Conservation (phyloP, 768 basidiomycete species). For the Hericium rajendrae region DNA sequence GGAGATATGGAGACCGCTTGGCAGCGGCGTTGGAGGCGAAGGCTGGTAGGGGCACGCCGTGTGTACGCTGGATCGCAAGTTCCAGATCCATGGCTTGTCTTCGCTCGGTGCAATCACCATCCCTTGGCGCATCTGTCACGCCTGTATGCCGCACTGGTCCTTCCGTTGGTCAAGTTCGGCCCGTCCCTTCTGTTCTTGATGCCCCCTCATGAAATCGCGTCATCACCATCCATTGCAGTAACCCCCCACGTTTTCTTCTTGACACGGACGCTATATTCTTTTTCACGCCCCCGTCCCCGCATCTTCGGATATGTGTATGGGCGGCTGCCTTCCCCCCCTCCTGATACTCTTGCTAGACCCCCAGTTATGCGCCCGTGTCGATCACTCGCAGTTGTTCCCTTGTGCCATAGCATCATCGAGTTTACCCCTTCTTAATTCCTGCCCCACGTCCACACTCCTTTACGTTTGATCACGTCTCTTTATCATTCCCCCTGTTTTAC, state of each 20-base stretch:
- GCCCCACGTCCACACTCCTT: background rate
- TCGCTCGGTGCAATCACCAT: background rate
- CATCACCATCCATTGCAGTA: background rate
- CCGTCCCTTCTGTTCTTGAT: background rate
- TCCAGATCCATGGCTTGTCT: background rate
- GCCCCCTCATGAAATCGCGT: background rate
- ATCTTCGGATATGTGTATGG: slow-evolving; percentile 5
- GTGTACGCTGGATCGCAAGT: slow-evolving; percentile 3
- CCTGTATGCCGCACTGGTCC: background rate
- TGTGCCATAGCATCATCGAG: slow-evolving; percentile 6
- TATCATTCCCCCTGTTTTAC: slow-evolving; percentile 2
- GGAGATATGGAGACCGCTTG: slow-evolving; percentile 18
- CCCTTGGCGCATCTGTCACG: background rate
- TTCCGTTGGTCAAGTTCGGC: background rate
- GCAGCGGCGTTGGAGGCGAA: background rate
- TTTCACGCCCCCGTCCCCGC: slow-evolving; percentile 34
- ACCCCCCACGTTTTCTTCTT: slow-evolving; percentile 23
- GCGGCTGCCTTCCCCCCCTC: slow-evolving; percentile 6
- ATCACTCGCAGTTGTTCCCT: slow-evolving; percentile 2
- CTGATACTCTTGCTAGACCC: slow-evolving; percentile 10
- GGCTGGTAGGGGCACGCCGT: slow-evolving; percentile 16
- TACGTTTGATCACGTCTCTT: background rate
- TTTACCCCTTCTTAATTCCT: background rate
- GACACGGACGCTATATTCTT: slow-evolving; percentile 68
- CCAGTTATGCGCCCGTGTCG: slow-evolving; percentile 21